phyloP scores from a whole-genome alignment of 768 basidiomycete species.

The Termitomyces sp. region DNA sequence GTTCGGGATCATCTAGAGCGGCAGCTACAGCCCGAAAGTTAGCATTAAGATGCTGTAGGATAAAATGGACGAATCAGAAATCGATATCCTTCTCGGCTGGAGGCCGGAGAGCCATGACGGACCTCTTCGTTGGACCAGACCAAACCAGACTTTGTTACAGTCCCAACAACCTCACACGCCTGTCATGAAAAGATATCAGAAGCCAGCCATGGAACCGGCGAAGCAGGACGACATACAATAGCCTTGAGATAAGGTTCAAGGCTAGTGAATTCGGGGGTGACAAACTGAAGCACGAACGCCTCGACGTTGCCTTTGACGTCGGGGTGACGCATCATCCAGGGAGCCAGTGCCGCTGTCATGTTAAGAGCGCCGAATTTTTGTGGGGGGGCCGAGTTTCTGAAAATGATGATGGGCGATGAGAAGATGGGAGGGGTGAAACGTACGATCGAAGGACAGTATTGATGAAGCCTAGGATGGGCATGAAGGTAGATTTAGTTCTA shows the following conservation, averaged over 20 bases:
- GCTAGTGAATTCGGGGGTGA: conserved; percentile 65
- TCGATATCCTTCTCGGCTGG: neutral
- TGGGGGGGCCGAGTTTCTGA: conserved; percentile 39
- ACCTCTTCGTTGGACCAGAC: conserved; percentile 64
- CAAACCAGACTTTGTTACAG: conserved; percentile 64
- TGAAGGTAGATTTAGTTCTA: conserved; percentile 76
- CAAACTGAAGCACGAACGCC: conserved; percentile 65
- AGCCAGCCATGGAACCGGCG: neutral
- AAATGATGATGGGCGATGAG: neutral
- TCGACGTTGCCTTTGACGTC: conserved; percentile 76
- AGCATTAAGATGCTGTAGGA: conserved; percentile 46
- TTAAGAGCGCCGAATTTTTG: conserved; percentile 84
- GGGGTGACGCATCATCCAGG: conserved; percentile 81
- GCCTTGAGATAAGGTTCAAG: conserved; percentile 70
- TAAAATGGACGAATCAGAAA: neutral
- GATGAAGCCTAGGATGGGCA: conserved; percentile 74
- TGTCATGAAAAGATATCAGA: conserved; percentile 18
- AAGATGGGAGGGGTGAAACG: conserved; percentile 19
- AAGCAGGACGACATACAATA: conserved; percentile 47
- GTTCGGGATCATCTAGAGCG: conserved; percentile 70
- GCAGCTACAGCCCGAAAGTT: conserved; percentile 61
- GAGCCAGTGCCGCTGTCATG: conserved; percentile 70
- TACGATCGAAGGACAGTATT: conserved; percentile 67
- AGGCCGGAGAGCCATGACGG: conserved; percentile 1
- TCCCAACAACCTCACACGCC: conserved; percentile 81